A percentile compares a stretch with the other conserved stretches of the same genome.
phyloP scores from a whole-genome alignment of 208 protist species.

The Leptomonas pyrrhocoris region DNA sequence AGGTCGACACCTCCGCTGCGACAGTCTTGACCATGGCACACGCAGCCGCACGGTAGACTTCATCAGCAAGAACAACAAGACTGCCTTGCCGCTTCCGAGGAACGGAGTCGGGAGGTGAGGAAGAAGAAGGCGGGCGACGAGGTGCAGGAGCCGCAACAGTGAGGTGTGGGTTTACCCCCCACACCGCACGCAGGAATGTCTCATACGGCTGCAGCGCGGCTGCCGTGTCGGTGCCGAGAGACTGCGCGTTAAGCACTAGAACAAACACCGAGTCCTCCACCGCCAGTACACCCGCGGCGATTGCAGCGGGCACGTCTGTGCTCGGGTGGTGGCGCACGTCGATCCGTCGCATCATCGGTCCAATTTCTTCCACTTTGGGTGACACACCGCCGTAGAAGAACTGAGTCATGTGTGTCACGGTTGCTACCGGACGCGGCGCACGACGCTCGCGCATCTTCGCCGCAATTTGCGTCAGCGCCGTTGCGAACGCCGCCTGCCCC shows the following conservation, averaged over 20 bases:
- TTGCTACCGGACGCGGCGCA: not conserved
- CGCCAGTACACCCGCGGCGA: constrained; percentile 1
- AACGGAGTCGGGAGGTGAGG: not conserved
- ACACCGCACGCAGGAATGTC: constrained; percentile 13
- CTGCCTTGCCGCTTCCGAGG: constrained; percentile 6
- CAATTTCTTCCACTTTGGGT: constrained; percentile 26
- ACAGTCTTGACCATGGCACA: constrained; percentile 16
- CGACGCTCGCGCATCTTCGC: constrained; percentile 9
- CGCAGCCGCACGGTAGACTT: constrained; percentile 21
- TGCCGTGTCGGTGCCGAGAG: constrained; percentile 10
- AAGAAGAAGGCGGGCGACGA: not conserved
- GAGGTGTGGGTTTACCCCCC: not conserved
- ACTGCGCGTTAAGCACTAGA: constrained; percentile 30
- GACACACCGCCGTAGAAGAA: constrained; percentile 36
- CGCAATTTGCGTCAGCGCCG: constrained; percentile 6
- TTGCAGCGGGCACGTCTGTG: not conserved
- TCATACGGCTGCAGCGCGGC: constrained; percentile 17
- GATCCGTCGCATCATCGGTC: constrained; percentile 27
- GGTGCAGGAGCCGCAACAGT: not conserved
- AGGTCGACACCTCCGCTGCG: constrained; percentile 6
- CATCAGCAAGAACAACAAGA: constrained; percentile 25
- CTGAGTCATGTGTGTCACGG: constrained; percentile 31
- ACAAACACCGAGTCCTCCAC: constrained; percentile 22
- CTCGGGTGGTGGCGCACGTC: constrained; percentile 2
- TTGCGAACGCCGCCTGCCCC: constrained; percentile 2